A percentile compares a stretch with the other conserved stretches of the same genome.
Conservation (phyloP, 805 yeast genomes). For the Suhomyces sp. region DNA sequence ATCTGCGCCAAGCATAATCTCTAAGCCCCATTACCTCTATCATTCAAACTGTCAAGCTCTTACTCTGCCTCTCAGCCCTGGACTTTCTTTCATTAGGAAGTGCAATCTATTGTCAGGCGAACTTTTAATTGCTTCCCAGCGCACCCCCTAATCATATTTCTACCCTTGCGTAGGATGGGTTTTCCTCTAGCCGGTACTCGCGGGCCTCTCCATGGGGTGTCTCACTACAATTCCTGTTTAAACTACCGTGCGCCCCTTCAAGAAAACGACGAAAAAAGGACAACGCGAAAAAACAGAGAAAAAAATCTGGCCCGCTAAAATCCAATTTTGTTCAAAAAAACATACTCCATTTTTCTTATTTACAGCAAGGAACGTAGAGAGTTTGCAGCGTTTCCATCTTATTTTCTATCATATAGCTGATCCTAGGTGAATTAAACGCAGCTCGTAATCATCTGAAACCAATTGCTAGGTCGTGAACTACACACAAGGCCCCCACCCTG, state of each 20-base stretch:
- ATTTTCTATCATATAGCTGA: neutral
- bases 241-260: conserved; percentile 4
- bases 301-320: neutral
- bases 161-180: neutral
- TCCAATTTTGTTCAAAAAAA: neutral
- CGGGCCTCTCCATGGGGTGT: neutral
- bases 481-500: neutral
- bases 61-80: neutral
- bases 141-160: neutral
- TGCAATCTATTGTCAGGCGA: neutral
- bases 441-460: neutral
- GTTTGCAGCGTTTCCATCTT: neutral
- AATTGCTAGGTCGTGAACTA: neutral
- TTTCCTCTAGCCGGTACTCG: neutral
- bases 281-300: conserved; percentile 1
- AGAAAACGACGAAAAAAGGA: conserved; percentile 3
- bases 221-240: neutral
- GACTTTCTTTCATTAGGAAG: neutral
- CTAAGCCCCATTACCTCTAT: no score
- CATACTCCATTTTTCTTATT: conserved; percentile 1
- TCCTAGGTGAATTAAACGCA: neutral
- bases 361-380: neutral
- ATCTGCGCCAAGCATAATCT: no score
- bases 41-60: no score
- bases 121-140: neutral